Evolutionary conservation across 2,329 filamentous ascomycete genomes (phyloP), one percentile per base, ranked within the genome.

Genomic region (Fusarium agapanthi): DNA sequence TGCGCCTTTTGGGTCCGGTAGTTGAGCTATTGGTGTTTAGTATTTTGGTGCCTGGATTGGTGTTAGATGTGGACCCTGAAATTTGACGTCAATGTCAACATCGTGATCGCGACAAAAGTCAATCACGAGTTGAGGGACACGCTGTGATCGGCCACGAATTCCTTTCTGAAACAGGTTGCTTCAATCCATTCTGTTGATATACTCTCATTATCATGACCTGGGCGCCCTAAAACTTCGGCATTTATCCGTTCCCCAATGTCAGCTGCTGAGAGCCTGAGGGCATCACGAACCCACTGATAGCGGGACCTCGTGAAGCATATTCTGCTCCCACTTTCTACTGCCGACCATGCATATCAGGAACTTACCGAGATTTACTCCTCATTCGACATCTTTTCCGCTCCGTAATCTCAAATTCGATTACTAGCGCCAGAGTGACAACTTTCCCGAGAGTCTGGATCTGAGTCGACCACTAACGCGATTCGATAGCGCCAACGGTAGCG

Each of bases 401-500:
- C 5, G 14, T 43, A 50, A 67, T 67, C 28, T 61, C 26, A 61
- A 14, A 24, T 15, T 40, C 4, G 9, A 6, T 44, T n/a, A 32
- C 48, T 67, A 61, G 63, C 28, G 47, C 15, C 18, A 13, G 8
- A 9, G 24, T 55, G 41, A 54, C 40, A 61, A 14, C 12, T 54
- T 20, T 38, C 18, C 20, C 18, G 10, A 24, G 41, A 59, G 63
- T 61, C 65, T 67, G 16, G 65, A 67, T 40, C 41, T 8, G 8
- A 44, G 37, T 67, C 54, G 54, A 16, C 62, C 53, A 34, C 43
- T 30, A 18, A 26, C 18, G 40, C n/a, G 37, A 50, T 38, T 51
- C 26, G 16, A 67, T 67, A 67, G 63, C 24, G 65, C 5, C 41
- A 62, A 67, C 37, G 16, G 55, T 62, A 67, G 65, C 22, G 30